A percentile compares a stretch with the other conserved stretches of the same genome.
These are phyloP conservation scores for Ulmus americana DNA, from an alignment of 331 rosid genomes.

Conservation along the genomic window DNA sequence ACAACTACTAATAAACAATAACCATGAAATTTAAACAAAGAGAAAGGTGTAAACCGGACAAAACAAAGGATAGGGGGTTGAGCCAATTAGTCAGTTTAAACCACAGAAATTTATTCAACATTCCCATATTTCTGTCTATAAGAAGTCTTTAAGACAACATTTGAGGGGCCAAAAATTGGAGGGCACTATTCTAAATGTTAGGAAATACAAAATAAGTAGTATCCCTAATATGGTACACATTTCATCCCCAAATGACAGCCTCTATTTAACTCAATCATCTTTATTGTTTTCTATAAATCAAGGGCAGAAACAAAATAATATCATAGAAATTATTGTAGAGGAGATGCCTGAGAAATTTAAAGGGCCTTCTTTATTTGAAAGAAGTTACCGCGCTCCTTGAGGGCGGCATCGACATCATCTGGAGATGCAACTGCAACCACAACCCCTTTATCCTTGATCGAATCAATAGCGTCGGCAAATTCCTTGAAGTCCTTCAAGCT, in stretches of 20 bases:
- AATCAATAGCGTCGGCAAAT: slow-evolving; percentile 61
- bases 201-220: not conserved
- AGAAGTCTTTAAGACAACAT: not conserved
- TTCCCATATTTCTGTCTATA: too few relatives aligned
- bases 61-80: too few relatives aligned
- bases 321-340: not conserved
- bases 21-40: too few relatives aligned
- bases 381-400: slow-evolving; percentile 49
- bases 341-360: slow-evolving; percentile 15
- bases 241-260: not conserved
- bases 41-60: too few relatives aligned
- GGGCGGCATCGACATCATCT: slow-evolving; percentile 72
- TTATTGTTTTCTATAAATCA: not conserved
- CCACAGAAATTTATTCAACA: too few relatives aligned
- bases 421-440: slow-evolving; percentile 91
- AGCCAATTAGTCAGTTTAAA: too few relatives aligned
- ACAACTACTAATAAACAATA: too few relatives aligned
- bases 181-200: not conserved
- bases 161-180: slow-evolving; percentile 8
- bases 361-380: slow-evolving; percentile 81
- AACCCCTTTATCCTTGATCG: slow-evolving; percentile 69
- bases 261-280: not conserved
- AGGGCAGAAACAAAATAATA: not conserved
- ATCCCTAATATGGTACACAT: not conserved
- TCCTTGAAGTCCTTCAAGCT: slow-evolving; percentile 84